Conservation (phyloP, 192 early-diverging fungal species). For the Ambispora gerdemannii region DNA sequence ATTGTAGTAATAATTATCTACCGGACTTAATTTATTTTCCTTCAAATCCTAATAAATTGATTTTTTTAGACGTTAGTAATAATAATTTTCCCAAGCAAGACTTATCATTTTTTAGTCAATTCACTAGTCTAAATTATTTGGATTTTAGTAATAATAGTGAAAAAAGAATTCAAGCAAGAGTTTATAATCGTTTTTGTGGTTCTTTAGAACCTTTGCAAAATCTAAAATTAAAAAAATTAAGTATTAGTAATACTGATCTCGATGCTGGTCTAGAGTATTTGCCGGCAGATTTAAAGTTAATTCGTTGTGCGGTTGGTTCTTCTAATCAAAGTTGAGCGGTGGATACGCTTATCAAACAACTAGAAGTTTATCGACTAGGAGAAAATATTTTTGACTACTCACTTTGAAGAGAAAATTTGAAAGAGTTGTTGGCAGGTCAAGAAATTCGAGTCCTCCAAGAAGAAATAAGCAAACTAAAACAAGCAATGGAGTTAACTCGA, state of each 20-base stretch:
- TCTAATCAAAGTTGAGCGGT: too few relatives aligned
- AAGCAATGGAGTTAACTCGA: too few relatives aligned
- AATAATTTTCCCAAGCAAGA: conserved; percentile 11
- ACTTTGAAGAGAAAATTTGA: too few relatives aligned
- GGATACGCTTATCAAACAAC: too few relatives aligned
- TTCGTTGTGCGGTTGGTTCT: neutral
- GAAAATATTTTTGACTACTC: too few relatives aligned
- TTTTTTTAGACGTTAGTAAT: conserved; percentile 7
- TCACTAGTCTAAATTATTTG: neutral
- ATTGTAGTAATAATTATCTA: conserved; percentile 14
- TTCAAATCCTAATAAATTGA: conserved; percentile 10
- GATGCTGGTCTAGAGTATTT: conserved; percentile 2
- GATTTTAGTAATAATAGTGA: neutral
- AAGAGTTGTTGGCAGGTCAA: too few relatives aligned
- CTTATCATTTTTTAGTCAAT: neutral
- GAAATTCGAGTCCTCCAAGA: too few relatives aligned
- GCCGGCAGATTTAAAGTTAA: neutral
- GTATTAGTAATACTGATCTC: conserved; percentile 3
- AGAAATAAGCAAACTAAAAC: too few relatives aligned
- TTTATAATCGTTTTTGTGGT: conserved; percentile 15
- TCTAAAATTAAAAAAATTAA: neutral
- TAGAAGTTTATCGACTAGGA: too few relatives aligned
- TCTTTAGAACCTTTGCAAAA: conserved; percentile 10
- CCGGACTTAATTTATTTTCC: neutral
- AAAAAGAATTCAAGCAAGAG: neutral